These are phyloP conservation scores for Tremellales sp. DNA, from an alignment of 1,284 basidiomycete genomes.

Conservation along the genomic window DNA sequence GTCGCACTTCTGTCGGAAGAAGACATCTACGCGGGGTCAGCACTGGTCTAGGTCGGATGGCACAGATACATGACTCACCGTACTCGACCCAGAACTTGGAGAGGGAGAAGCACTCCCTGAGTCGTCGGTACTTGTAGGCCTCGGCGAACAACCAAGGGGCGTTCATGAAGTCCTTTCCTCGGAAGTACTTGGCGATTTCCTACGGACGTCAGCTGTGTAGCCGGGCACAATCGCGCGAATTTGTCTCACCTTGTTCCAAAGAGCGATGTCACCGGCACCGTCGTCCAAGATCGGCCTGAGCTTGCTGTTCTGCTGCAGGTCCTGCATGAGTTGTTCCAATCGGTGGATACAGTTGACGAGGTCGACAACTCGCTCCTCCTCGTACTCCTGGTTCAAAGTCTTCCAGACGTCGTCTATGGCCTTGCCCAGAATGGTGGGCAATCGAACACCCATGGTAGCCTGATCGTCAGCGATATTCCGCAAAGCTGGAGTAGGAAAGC, in stretches of 20 bases:
- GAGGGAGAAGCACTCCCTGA: constrained; percentile 92
- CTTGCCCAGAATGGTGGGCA: constrained; percentile 93
- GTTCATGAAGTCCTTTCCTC: constrained; percentile 96
- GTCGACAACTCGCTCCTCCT: constrained; percentile 82
- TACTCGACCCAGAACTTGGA: constrained; percentile 89
- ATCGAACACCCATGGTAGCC: constrained; percentile 86
- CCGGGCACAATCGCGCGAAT: neutral
- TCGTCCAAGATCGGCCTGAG: constrained; percentile 86
- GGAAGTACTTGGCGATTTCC: constrained; percentile 87
- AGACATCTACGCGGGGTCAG: constrained; percentile 55
- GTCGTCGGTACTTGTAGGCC: constrained; percentile 94
- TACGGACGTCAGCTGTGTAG: constrained; percentile 4
- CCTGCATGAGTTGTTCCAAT: constrained; percentile 76
- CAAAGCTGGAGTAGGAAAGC: neutral
- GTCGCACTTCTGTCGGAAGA: constrained; percentile 92
- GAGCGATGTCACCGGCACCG: constrained; percentile 84
- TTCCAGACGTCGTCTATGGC: constrained; percentile 88
- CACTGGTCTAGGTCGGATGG: neutral
- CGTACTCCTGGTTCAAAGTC: constrained; percentile 79
- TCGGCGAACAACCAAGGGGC: constrained; percentile 92
- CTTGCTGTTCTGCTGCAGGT: constrained; percentile 73
- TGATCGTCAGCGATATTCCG: constrained; percentile 8
- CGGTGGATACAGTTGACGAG: constrained; percentile 81
- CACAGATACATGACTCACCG: constrained; percentile 49
- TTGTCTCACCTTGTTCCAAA: constrained; percentile 80